phyloP scores from a whole-genome alignment of 2,329 filamentous ascomycete species.

The Periconia sp. region DNA sequence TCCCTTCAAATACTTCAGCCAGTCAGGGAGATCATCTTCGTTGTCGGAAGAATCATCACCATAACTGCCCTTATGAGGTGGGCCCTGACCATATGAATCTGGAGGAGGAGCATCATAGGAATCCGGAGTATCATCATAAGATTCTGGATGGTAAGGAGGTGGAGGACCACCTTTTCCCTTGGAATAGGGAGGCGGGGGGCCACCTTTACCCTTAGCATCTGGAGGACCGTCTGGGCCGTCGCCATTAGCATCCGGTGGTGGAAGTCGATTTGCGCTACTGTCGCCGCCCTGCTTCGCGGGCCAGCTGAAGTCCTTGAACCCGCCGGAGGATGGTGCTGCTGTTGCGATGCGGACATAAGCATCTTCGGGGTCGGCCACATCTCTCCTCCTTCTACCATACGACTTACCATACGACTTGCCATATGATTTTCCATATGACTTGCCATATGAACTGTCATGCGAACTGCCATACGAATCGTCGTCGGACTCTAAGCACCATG shows the following conservation, averaged over 20 bases:
- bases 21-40: constrained; percentile 16
- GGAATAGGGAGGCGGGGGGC: background rate
- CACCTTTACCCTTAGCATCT: background rate
- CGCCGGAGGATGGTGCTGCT: constrained; percentile 10
- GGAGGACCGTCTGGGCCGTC: background rate
- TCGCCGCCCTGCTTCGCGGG: background rate
- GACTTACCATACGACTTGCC: background rate
- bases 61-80: constrained; percentile 3
- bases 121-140: constrained; percentile 6
- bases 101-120: constrained; percentile 8
- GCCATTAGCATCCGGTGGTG: background rate
- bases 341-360: background rate
- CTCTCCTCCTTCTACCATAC: background rate
- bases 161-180: background rate
- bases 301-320: constrained; percentile 10
- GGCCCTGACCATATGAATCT: constrained; percentile 8
- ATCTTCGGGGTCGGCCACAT: background rate
- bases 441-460: no score
- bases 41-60: constrained; percentile 4
- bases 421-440: background rate
- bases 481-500: constrained; percentile 12
- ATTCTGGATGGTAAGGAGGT: constrained; percentile 2
- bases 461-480: no score
- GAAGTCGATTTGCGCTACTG: background rate
- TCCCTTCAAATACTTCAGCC: constrained; percentile 10